Percentiles rank a stretch among this genome's conserved stretches.
Evolutionary conservation across 192 early-diverging fungal genomes (phyloP).

Genomic region (Coemansia sp.): DNA sequence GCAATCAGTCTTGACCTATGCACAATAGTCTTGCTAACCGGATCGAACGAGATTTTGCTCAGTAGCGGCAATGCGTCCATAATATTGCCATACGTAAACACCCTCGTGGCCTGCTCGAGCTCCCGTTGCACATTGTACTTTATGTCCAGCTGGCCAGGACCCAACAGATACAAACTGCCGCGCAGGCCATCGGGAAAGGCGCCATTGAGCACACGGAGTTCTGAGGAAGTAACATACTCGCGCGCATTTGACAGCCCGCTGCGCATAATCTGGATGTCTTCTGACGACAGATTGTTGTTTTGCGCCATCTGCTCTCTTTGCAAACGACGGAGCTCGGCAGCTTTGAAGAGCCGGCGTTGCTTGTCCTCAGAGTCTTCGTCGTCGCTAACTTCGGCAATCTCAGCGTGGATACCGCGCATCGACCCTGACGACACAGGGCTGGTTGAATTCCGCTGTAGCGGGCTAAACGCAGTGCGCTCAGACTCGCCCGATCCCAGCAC

Average conservation of each 20-base stretch:
- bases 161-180: slow-evolving; percentile 66
- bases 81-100: slow-evolving; percentile 68
- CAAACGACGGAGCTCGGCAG: slow-evolving; percentile 40
- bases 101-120: slow-evolving; percentile 65
- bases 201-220: slow-evolving; percentile 58
- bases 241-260: slow-evolving; percentile 60
- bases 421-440: slow-evolving; percentile 19
- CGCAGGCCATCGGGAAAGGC: slow-evolving; percentile 65
- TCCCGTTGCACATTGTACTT: slow-evolving; percentile 64
- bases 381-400: slow-evolving; percentile 24
- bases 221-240: slow-evolving; percentile 44
- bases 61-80: slow-evolving; percentile 74
- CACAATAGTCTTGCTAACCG: slow-evolving; percentile 56
- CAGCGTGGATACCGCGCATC: slow-evolving; percentile 5
- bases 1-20: slow-evolving; percentile 65
- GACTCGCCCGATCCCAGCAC: slow-evolving; percentile 21
- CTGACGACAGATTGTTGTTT: slow-evolving; percentile 27
- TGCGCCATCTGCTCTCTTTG: slow-evolving; percentile 36
- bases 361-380: slow-evolving; percentile 31
- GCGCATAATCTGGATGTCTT: slow-evolving; percentile 40
- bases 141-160: slow-evolving; percentile 67
- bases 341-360: slow-evolving; percentile 35
- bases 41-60: slow-evolving; percentile 67
- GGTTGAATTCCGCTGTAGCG: background rate
- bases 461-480: slow-evolving; percentile 25